A percentile compares a stretch with the other conserved stretches of the same genome.
phyloP scores from a whole-genome alignment of 768 basidiomycete species.

The Tylopilus cervinicoccineus region DNA sequence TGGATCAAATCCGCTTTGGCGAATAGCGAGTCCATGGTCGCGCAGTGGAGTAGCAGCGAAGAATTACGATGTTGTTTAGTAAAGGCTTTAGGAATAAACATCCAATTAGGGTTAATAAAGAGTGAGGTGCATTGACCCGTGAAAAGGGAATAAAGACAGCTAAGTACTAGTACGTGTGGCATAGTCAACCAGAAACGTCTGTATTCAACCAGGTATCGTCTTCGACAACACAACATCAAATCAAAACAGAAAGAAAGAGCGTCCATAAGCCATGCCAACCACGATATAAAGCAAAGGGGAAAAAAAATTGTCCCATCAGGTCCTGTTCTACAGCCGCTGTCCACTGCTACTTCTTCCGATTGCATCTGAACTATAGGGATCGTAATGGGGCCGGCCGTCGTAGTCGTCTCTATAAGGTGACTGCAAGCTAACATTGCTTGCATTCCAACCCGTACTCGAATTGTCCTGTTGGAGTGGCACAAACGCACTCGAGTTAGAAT shows the following conservation, averaged over 20 bases:
- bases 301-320: not conserved
- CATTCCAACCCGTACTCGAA: conserved; percentile 54
- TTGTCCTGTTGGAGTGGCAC: conserved; percentile 67
- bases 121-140: too few species aligned
- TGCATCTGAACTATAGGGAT: conserved; percentile 25
- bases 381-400: conserved; percentile 17
- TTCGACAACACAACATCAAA: not conserved
- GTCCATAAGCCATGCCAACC: conserved; percentile 7
- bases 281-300: not conserved
- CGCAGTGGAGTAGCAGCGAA: not conserved
- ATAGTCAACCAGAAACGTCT: conserved; percentile 5
- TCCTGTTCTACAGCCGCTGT: conserved; percentile 21
- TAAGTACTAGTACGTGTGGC: not conserved
- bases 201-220: conserved; percentile 4
- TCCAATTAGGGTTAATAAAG: not conserved
- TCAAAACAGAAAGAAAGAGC: not conserved
- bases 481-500: conserved; percentile 67
- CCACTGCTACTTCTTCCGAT: conserved; percentile 26
- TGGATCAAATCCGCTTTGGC: conserved; percentile 61
- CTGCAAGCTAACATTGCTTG: conserved; percentile 46
- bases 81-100: conserved; percentile 16
- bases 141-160: too few species aligned
- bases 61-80: conserved; percentile 12
- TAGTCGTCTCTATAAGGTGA: conserved; percentile 36
- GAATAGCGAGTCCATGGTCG: conserved; percentile 61